A percentile compares a stretch with the other conserved stretches of the same genome.
Evolutionary conservation across 306 rosid genomes (phyloP).

Genomic region (Medicago truncatula): MtrunA17r5.0-ANR NC_053049.1:12350001-12350500

Average conservation of each 20-base stretch:
- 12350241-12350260: conserved; percentile 63
- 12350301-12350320: background rate
- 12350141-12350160: conserved; percentile 49
- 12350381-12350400: conserved; percentile 6
- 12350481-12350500: background rate
- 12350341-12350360: background rate
- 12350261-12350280: conserved; percentile 48
- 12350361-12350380: background rate
- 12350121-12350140: conserved; percentile 40
- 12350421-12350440: background rate
- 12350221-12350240: conserved; percentile 55
- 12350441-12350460: background rate
- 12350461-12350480: background rate
- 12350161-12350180: conserved; percentile 44
- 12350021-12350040: background rate
- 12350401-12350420: conserved; percentile 43
- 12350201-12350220: conserved; percentile 59
- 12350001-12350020: conserved; percentile 34
- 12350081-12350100: conserved; percentile 44
- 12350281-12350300: background rate
- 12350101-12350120: conserved; percentile 57
- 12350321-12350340: background rate
- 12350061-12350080: conserved; percentile 48
- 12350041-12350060: conserved; percentile 60
- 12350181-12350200: conserved; percentile 45